Evolutionary conservation across 1,284 basidiomycete species (phyloP), one percentile per base, ranked within the genome.

Genomic region (Ustilago curta): DNA sequence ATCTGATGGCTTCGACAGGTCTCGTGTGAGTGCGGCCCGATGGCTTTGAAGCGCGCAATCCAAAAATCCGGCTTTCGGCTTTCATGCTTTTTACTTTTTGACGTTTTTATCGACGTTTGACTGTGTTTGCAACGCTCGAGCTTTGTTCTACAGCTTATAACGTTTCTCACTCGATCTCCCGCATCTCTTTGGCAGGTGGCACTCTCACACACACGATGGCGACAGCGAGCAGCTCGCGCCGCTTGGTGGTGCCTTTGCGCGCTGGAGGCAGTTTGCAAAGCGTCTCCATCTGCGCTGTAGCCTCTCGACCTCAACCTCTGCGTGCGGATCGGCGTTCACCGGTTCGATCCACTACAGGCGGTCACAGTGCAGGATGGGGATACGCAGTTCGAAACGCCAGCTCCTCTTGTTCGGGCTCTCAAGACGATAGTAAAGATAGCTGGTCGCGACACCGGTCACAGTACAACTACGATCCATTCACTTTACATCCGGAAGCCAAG

Each of bases 391-490:
- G 65, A 4, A 6, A 56, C n/a, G 42, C 59, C 4, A 59, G 56
- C 29, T 56, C 64, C 29, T 56, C 64, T 0, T 25, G 31, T 5
- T 55, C 60, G 2, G 39, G 57, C 4, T 11, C 12, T 6, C 39
- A 55, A 2, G 18, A 16, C 5, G 47, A 59, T 9, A 32, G 35
- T 11, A 45, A 56, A 9, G 72, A 75, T 8, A 58, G 31, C 31
- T 76, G 68, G 68, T 56, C 56, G 0, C 59, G 74, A 21, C 83
- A 84, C 40, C 77, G 83, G 16, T 50, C 76, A 6, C 83, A 84
- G 50, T 84, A 82, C 79, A 84, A 84, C 66, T 77, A 76, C 60
- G 83, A 84, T 42, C 68, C 82, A 16, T 84, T 84, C 54, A 66
- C 77, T 2, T 63, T 76, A 6, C 66, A 76, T 27, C 83, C 83